Evolutionary conservation across 1,284 basidiomycete genomes (phyloP).

Genomic region (Ganoderma multipileum): DNA sequence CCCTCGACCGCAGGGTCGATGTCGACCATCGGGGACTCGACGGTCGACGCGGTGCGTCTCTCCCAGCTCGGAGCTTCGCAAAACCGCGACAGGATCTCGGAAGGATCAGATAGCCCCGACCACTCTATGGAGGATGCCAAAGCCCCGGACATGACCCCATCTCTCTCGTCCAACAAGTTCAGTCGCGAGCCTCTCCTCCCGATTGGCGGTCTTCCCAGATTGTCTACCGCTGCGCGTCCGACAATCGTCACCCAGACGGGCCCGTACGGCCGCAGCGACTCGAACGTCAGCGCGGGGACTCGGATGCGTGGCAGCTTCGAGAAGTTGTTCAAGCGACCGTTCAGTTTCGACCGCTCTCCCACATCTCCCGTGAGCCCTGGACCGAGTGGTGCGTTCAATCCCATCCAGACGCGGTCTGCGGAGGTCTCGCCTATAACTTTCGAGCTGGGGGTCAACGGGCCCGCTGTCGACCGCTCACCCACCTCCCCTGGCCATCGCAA

Average conservation of each 20-base stretch:
- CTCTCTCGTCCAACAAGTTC: conserved; percentile 53
- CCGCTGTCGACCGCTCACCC: conserved; percentile 28
- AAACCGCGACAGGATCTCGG: conserved; percentile 38
- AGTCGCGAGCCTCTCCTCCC: conserved; percentile 75
- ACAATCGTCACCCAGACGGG: conserved; percentile 36
- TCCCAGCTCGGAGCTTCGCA: conserved; percentile 36
- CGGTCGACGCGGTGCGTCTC: conserved; percentile 37
- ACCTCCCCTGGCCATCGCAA: conserved; percentile 35
- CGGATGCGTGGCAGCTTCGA: conserved; percentile 63
- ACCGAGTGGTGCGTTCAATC: conserved; percentile 28
- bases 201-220: conserved; percentile 39
- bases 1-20: conserved; percentile 43
- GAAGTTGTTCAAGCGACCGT: conserved; percentile 57
- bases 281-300: conserved; percentile 42
- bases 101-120: conserved; percentile 40
- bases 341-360: conserved; percentile 56
- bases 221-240: conserved; percentile 32
- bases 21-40: conserved; percentile 40
- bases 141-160: conserved; percentile 29
- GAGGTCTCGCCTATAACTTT: conserved; percentile 38
- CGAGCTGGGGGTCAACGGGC: conserved; percentile 33
- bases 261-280: conserved; percentile 40
- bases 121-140: conserved; percentile 41
- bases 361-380: conserved; percentile 29
- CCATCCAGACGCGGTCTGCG: conserved; percentile 31